A percentile compares a stretch with the other conserved stretches of the same genome.
phyloP scores from a whole-genome alignment of 768 basidiomycete species.

The Tricholoma saponaceum region DNA sequence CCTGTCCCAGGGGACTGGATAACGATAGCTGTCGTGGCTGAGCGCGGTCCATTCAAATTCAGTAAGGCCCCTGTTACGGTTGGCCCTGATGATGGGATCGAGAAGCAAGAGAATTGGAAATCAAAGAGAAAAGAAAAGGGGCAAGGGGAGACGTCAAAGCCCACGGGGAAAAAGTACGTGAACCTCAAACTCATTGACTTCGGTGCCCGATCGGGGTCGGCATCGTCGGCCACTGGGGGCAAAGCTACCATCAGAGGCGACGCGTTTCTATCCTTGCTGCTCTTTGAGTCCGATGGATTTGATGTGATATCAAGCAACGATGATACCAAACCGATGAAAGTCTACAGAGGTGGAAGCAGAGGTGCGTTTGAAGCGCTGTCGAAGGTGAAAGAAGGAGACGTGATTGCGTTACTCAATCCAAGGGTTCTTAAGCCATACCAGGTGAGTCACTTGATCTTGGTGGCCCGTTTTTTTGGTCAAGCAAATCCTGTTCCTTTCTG shows the following conservation, averaged over 20 bases:
- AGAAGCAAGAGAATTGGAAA: slow-evolving; percentile 16
- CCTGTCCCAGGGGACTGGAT: slow-evolving; percentile 94
- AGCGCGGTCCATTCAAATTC: slow-evolving; percentile 75
- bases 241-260: slow-evolving; percentile 71
- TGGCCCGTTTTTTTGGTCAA: background rate
- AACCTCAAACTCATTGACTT: slow-evolving; percentile 84
- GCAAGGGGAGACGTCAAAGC: slow-evolving; percentile 30
- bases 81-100: slow-evolving; percentile 38
- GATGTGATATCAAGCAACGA: slow-evolving; percentile 53
- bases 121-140: slow-evolving; percentile 34
- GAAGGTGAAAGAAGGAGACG: slow-evolving; percentile 84
- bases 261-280: slow-evolving; percentile 73
- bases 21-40: slow-evolving; percentile 93
- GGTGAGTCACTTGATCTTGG: slow-evolving; percentile 35
- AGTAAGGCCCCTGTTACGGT: slow-evolving; percentile 62
- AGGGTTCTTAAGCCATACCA: slow-evolving; percentile 82
- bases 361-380: slow-evolving; percentile 91
- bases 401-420: slow-evolving; percentile 88
- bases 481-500: background rate
- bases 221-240: slow-evolving; percentile 51
- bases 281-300: slow-evolving; percentile 84
- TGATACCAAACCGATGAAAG: slow-evolving; percentile 47
- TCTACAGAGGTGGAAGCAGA: slow-evolving; percentile 85
- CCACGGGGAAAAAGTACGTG: slow-evolving; percentile 74
- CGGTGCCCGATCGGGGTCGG: slow-evolving; percentile 53